Conservation (phyloP, 2,329 filamentous ascomycete species). For the Macrophomina pseudophaseolina region DNA sequence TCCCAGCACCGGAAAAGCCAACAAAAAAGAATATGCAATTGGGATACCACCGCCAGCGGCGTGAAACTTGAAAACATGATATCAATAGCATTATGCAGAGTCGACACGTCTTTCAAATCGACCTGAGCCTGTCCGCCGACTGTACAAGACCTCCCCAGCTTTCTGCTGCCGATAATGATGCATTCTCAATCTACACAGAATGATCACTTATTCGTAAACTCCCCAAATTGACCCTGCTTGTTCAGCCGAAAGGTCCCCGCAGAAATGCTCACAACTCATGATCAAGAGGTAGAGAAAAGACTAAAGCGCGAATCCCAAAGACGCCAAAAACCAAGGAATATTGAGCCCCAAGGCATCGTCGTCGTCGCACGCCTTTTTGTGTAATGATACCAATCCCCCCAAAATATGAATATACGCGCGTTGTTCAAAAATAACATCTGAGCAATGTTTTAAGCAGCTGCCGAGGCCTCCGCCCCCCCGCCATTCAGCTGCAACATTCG, state of each 20-base stretch:
- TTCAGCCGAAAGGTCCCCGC: slow-evolving; percentile 5
- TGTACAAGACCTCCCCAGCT: neutral
- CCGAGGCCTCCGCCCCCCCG: neutral
- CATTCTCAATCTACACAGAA: slow-evolving; percentile 7
- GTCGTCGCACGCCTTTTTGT: slow-evolving; percentile 17
- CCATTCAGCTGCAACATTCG: slow-evolving; percentile 45
- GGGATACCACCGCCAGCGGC: too few relatives aligned
- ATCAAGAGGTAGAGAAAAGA: neutral
- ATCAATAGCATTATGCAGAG: too few relatives aligned
- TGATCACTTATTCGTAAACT: neutral
- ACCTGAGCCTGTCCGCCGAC: neutral
- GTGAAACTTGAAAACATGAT: too few relatives aligned
- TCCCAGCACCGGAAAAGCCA: too few relatives aligned
- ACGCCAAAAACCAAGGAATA: slow-evolving; percentile 13
- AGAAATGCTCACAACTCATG: neutral
- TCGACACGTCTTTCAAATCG: neutral
- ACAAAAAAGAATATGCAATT: too few relatives aligned
- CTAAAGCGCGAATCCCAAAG: neutral
- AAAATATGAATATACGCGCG: neutral
- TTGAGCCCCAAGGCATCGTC: slow-evolving; percentile 16
- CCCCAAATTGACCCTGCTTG: neutral
- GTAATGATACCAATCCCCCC: slow-evolving; percentile 13
- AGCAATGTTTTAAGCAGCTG: neutral
- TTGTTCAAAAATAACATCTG: neutral
- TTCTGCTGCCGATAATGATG: neutral